Evolutionary conservation across 2,329 filamentous ascomycete species (phyloP), one percentile per base, ranked within the genome.

Genomic region (Fusarium chaquense): DNA sequence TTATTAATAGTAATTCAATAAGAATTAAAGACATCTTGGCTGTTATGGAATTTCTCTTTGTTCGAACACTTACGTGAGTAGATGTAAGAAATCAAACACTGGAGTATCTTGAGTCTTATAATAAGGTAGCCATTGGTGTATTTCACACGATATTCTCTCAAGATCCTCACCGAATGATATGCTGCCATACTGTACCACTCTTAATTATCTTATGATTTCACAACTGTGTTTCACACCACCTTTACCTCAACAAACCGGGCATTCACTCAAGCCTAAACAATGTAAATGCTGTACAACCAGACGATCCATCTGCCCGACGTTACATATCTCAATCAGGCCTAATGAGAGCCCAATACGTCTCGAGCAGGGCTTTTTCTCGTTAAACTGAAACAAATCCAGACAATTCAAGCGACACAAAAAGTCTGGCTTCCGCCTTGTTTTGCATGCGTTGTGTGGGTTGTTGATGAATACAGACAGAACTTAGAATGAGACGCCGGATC

Each of bases 351-450:
- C 30, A 41, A 67, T 64, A 45, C 38, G 63, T 68, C 41, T n/a
- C n/a, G 12, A 55, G 44, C 33, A 45, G 55, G 58, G n/a, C 36
- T 22, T 38, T 49, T 40, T 32, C 65, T 70, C 60, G 68, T 67
- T 62, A 58, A 70, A 46, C 36, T 50, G 61, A 69, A 65, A 70
- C 67, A 61, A 52, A 58, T 53, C 30, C 45, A 67, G 51, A 56
- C 35, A 18, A 41, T n/a, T 58, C 50, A 47, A 54, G 65, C 46
- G 30, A 54, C 60, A 62, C 58, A 57, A 26, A 16, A 24, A 24
- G 30, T 22, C 38, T 22, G 30, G 50, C 50, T 45, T 58, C 43
- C 40, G 40, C 54, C 33, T n/a, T 44, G 35, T 45, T 43, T 64
- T 22, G n/a, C 33, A 36, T 46, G 38, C 53, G 38, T 44, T 40